These are phyloP conservation scores for Pterulicium gracile DNA, from an alignment of 1,284 basidiomycete species.

Conservation along the genomic window DNA sequence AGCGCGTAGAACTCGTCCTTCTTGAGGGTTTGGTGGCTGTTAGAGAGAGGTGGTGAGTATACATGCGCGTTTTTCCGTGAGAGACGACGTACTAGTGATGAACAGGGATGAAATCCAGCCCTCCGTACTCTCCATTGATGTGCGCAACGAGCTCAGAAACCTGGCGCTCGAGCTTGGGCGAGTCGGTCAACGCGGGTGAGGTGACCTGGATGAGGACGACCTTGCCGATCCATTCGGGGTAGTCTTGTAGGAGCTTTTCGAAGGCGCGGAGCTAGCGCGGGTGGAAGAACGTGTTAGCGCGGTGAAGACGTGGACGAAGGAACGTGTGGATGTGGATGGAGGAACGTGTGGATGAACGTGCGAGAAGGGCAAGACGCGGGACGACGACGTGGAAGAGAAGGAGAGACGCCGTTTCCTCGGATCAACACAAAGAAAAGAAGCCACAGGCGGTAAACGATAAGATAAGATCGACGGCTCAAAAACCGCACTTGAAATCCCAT, in stretches of 20 bases:
- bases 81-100: slow-evolving; percentile 81
- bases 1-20: slow-evolving; percentile 98
- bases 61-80: slow-evolving; percentile 3
- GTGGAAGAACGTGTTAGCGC: background rate
- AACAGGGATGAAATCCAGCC: slow-evolving; percentile 94
- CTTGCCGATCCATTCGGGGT: slow-evolving; percentile 93
- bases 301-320: no score
- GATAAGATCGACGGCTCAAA: no score
- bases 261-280: slow-evolving; percentile 75
- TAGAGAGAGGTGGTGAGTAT: background rate
- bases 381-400: no score
- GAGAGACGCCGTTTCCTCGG: no score
- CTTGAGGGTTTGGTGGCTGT: slow-evolving; percentile 91
- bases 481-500: no score
- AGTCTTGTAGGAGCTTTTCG: slow-evolving; percentile 87
- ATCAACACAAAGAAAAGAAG: background rate
- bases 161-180: slow-evolving; percentile 88
- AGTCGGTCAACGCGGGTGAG: slow-evolving; percentile 89
- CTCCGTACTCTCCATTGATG: slow-evolving; percentile 96
- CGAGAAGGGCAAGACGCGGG: no score
- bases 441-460: slow-evolving; percentile 1
- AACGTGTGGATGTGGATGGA: no score
- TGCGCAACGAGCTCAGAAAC: slow-evolving; percentile 92
- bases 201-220: slow-evolving; percentile 86
- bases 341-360: no score